Percentiles rank a stretch among this genome's conserved stretches.
Conservation (phyloP, 306 rosid species). For the Erythrophleum fordii region DNA sequence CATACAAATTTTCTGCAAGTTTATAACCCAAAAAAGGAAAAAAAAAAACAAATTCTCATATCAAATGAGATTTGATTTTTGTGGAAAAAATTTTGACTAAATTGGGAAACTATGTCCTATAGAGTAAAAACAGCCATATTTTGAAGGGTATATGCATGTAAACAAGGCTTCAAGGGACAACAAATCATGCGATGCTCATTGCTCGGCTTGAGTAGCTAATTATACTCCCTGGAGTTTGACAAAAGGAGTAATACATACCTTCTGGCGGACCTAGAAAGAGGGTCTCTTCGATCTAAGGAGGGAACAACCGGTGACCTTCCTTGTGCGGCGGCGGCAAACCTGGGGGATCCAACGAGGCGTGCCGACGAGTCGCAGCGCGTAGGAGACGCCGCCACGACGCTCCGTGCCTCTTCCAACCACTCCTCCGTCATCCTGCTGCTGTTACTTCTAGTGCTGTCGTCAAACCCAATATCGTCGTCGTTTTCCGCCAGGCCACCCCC, state of each 20-base stretch:
- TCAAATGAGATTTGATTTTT: no score
- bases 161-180: no score
- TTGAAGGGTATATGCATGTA: no score
- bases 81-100: no score
- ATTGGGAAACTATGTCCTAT: no score
- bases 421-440: slow-evolving; percentile 68
- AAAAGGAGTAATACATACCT: slow-evolving; percentile 43
- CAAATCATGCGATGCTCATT: no score
- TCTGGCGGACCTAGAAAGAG: slow-evolving; percentile 84
- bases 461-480: slow-evolving; percentile 47
- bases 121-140: no score
- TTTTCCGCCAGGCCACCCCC: neutral
- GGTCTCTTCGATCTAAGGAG: slow-evolving; percentile 59
- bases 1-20: no score
- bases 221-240: no score
- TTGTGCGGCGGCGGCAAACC: slow-evolving; percentile 57
- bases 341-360: slow-evolving; percentile 68
- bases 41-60: no score
- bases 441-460: slow-evolving; percentile 58
- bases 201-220: no score
- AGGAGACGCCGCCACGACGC: slow-evolving; percentile 80
- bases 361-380: slow-evolving; percentile 57
- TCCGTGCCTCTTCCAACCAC: slow-evolving; percentile 80
- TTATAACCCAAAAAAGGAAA: no score
- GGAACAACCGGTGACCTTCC: slow-evolving; percentile 40